Conservation (phyloP, 2,329 filamentous ascomycete genomes). For the Dactylellina parvicollis region DNA sequence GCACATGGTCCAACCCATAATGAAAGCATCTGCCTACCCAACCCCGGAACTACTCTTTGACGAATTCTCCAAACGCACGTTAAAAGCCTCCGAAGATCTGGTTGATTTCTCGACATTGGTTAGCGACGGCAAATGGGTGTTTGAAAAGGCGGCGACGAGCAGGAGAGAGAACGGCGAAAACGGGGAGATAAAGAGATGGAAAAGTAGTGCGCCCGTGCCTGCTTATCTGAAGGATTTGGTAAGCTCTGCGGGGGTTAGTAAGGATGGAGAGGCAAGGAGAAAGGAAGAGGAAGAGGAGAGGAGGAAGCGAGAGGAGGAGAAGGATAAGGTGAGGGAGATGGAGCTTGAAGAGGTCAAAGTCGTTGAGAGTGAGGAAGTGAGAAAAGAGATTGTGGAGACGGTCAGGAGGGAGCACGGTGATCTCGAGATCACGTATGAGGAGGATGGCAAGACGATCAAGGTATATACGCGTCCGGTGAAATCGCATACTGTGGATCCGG, state of each 20-base stretch:
- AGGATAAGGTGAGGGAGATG: constrained; percentile 33
- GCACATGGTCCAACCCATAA: constrained; percentile 51
- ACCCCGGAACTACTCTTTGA: constrained; percentile 43
- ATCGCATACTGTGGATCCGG: background rate
- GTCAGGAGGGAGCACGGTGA: constrained; percentile 41
- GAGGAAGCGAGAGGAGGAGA: constrained; percentile 31
- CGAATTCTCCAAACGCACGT: constrained; percentile 47
- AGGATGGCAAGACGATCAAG: constrained; percentile 36
- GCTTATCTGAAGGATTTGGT: constrained; percentile 38
- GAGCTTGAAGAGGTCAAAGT: constrained; percentile 34
- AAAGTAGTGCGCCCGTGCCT: constrained; percentile 41
- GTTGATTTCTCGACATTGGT: constrained; percentile 48
- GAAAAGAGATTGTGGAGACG: constrained; percentile 32
- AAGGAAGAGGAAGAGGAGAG: constrained; percentile 45
- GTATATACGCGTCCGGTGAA: background rate
- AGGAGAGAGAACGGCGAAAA: constrained; percentile 27
- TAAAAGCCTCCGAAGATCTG: constrained; percentile 47
- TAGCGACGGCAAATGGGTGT: constrained; percentile 50
- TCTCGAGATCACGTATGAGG: constrained; percentile 28
- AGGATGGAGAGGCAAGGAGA: constrained; percentile 29
- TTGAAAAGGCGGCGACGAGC: constrained; percentile 44
- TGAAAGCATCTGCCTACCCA: constrained; percentile 37
- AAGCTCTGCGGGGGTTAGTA: background rate
- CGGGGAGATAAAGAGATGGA: constrained; percentile 47
- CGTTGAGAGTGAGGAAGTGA: constrained; percentile 27